phyloP scores from a whole-genome alignment of 805 yeast species.

The Yarrowia sp. region DNA sequence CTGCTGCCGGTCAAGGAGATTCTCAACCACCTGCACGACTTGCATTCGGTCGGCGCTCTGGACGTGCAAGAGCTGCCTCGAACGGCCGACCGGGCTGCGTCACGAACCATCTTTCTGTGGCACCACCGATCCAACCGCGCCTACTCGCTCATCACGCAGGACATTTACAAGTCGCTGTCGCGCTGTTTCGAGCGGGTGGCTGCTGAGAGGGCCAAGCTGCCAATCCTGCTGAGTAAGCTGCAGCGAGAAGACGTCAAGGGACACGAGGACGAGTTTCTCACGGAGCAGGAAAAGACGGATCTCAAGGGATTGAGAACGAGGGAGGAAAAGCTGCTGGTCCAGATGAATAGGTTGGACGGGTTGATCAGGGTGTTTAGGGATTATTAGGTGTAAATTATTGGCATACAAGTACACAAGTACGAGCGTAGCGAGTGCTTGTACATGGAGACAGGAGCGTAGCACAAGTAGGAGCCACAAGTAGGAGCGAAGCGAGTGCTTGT shows the following conservation, averaged over 20 bases:
- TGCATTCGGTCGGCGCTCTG: constrained; percentile 72
- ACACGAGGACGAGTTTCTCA: constrained; percentile 72
- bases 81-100: constrained; percentile 88
- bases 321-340: constrained; percentile 50
- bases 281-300: constrained; percentile 78
- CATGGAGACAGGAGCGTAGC: too few species aligned
- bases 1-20: constrained; percentile 79
- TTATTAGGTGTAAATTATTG: constrained; percentile 43
- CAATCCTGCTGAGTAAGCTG: constrained; percentile 75
- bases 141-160: constrained; percentile 57
- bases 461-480: not conserved
- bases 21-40: constrained; percentile 69
- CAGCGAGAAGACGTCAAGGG: constrained; percentile 91
- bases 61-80: constrained; percentile 95
- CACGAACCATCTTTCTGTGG: constrained; percentile 84
- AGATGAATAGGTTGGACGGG: constrained; percentile 49
- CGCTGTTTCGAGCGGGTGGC: constrained; percentile 50
- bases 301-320: constrained; percentile 58
- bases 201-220: constrained; percentile 61
- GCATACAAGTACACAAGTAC: not conserved
- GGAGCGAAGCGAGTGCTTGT: too few species aligned
- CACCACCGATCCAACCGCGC: constrained; percentile 66
- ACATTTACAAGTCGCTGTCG: constrained; percentile 59
- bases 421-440: too few species aligned
- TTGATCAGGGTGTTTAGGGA: constrained; percentile 53